Base-by-base conservation (phyloP, 257 asterid genomes). In the Mentha longifolia region DNA sequence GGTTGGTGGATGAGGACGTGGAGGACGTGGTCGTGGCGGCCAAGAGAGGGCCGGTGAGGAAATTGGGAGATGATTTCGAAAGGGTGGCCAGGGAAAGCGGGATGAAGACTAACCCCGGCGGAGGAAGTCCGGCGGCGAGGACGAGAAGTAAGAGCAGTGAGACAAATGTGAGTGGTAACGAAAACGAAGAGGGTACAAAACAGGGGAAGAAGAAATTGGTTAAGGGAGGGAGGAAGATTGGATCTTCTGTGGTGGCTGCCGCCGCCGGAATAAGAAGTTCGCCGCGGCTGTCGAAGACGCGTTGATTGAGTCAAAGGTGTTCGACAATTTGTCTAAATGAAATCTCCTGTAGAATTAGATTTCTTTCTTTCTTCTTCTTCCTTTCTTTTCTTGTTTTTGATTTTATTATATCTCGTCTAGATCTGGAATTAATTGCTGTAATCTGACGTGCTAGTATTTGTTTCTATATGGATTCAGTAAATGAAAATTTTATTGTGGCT, bases 11-110 rank as follows among this genome's bases (percentile, higher is more conserved):
- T 16, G 91, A 79, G 42, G 88, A 73, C 8, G 88, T 80, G 52
- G 91, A 75, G 3, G 88, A 79, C 0, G 87, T 72, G 13, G 84
- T 63, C 25, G 52, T 19, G 51, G 73, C 42, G 35, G 37, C 12
- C 54, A 87, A 79, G 79, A 83, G 76, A 75, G 77, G 83, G 0
- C 61, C 83, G 41, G 96, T 81, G 67, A 89, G 97, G 87, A 91
- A 87, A 47, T 41, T 94, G 75, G 87, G 90, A 5, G 92, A 79
- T 62, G 98, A 91, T 46, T 94, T 94, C 47, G 98, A 94, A 33
- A 78, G 81, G 70, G 92, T 89, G n/a, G 96, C 98, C 16, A 55
- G 65, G 65, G 88, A 85, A 64, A 77, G 79, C 61, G 85, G 81
- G 46, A 67, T 69, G 75, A 67, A 39, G 67, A 9, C 7, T 15